Conservation (phyloP, 139 green algal species). For the Closterium sp. region DNA sequence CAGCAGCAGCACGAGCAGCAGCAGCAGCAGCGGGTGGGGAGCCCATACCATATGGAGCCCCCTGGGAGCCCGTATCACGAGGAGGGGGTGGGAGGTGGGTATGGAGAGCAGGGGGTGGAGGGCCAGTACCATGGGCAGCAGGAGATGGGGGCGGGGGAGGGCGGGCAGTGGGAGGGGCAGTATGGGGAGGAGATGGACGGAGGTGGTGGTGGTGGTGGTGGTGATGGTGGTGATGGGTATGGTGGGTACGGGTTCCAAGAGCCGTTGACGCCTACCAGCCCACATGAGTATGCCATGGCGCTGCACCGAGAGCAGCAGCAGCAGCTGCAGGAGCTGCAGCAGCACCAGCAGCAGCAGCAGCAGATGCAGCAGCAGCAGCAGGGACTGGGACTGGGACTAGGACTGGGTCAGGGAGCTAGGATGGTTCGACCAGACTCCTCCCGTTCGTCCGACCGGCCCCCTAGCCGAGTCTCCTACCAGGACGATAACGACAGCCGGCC, state of each 20-base stretch:
- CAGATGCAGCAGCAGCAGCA: not conserved
- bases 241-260: not conserved
- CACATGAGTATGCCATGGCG: not conserved
- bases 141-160: not conserved
- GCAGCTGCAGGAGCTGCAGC: not conserved
- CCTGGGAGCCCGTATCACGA: not conserved
- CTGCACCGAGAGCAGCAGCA: not conserved
- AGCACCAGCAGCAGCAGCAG: not conserved
- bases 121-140: not conserved
- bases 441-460: not conserved
- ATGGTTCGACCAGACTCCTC: not conserved
- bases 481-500: not conserved
- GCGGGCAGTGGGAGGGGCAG: not conserved
- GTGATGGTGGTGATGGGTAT: too few relatives aligned
- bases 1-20: too few relatives aligned
- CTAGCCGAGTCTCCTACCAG: not conserved
- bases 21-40: too few relatives aligned
- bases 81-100: not conserved
- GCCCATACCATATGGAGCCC: too few relatives aligned
- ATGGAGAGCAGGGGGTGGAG: not conserved
- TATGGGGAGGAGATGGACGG: not conserved
- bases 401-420: not conserved
- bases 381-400: not conserved
- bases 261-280: not conserved
- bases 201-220: too few relatives aligned